Conservation (phyloP, 768 basidiomycete genomes). For the Panellus pusillus region DNA sequence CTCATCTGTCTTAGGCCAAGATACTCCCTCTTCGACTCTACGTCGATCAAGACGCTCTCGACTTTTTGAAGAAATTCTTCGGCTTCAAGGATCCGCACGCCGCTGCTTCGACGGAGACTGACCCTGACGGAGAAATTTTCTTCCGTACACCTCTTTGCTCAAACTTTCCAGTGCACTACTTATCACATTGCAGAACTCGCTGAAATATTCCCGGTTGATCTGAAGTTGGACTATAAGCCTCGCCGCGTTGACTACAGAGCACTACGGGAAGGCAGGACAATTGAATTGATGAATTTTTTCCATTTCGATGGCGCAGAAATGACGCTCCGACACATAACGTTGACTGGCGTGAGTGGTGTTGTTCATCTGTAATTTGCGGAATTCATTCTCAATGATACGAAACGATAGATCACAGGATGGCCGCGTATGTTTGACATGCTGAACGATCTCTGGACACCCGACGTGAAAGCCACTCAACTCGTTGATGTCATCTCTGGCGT, state of each 20-base stretch:
- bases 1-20: constrained; percentile 61
- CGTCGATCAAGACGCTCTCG: constrained; percentile 97
- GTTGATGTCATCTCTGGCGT: constrained; percentile 97
- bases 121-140: constrained; percentile 54
- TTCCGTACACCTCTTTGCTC: constrained; percentile 52
- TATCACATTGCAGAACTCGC: constrained; percentile 66
- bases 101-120: constrained; percentile 33
- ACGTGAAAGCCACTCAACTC: constrained; percentile 97
- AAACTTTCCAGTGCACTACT: not conserved
- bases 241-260: constrained; percentile 94
- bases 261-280: constrained; percentile 84
- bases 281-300: constrained; percentile 99
- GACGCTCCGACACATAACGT: constrained; percentile 90
- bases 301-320: constrained; percentile 99
- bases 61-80: constrained; percentile 96
- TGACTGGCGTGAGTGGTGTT: constrained; percentile 73
- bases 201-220: constrained; percentile 91
- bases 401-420: constrained; percentile 85
- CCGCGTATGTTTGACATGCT: constrained; percentile 82
- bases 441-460: constrained; percentile 99
- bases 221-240: constrained; percentile 98
- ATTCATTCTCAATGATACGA: too few relatives aligned
- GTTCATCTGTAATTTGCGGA: not conserved
- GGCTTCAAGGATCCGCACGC: constrained; percentile 73
- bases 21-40: constrained; percentile 87